Conservation (phyloP, 2,329 filamentous ascomycete genomes). For the Neospermospora avenae region DNA sequence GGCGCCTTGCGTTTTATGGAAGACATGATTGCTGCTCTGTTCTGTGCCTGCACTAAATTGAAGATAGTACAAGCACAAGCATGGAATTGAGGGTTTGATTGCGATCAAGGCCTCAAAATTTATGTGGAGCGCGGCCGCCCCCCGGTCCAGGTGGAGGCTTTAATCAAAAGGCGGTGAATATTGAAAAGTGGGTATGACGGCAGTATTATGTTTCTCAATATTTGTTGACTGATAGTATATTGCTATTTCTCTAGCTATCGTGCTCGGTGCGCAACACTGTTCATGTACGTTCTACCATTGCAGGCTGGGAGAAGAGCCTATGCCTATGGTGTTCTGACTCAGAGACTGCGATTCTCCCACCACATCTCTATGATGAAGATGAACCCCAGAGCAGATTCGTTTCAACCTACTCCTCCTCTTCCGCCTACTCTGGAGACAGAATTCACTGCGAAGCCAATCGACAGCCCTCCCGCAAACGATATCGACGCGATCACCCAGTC, state of each 20-base stretch:
- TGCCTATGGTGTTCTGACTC: neutral
- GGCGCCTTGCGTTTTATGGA: conserved; percentile 32
- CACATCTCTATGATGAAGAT: conserved; percentile 5
- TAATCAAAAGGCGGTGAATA: too few species aligned
- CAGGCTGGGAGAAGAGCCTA: neutral
- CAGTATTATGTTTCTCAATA: too few species aligned
- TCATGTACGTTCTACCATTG: neutral
- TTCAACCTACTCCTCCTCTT: neutral
- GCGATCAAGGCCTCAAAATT: too few species aligned
- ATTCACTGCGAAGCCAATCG: neutral
- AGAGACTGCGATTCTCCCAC: neutral
- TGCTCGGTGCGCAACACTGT: neutral
- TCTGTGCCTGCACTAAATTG: too few species aligned
- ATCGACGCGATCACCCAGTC: conserved; percentile 6
- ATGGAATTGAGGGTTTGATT: too few species aligned
- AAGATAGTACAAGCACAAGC: too few species aligned
- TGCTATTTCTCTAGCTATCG: neutral
- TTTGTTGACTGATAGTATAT: neutral
- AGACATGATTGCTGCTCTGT: conserved; percentile 24
- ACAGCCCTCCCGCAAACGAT: neutral
- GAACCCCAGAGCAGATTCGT: conserved; percentile 1
- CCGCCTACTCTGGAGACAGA: neutral
- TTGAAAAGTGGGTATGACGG: too few species aligned
- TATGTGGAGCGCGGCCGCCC: too few species aligned
- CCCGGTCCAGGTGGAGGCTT: too few species aligned